Percentiles rank a stretch among this genome's conserved stretches.
Conservation (phyloP, 176 grass and related monocot species). For the Pharus latifolius region DNA sequence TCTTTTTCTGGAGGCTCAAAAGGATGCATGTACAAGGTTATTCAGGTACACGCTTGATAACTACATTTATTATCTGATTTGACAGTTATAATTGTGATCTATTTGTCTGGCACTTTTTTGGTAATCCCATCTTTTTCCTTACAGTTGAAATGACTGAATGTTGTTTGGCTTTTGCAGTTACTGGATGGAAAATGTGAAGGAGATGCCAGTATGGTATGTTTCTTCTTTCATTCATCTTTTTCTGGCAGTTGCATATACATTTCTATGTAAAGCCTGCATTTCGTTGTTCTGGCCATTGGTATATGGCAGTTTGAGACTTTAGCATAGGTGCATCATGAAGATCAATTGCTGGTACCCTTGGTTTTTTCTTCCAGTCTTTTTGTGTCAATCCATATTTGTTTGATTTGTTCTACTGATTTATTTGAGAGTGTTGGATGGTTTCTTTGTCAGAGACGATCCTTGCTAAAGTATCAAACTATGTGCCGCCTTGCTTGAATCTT, state of each 20-base stretch:
- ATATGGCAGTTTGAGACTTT: background rate
- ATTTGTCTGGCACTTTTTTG: background rate
- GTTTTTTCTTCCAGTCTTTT: background rate
- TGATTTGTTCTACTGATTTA: background rate
- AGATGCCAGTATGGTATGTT: conserved; percentile 51
- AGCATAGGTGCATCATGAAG: background rate
- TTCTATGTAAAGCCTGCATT: background rate
- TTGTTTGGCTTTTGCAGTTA: conserved; percentile 41
- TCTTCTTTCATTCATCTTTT: conserved; percentile 16
- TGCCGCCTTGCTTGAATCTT: background rate
- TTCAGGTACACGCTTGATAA: conserved; percentile 51
- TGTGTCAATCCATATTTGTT: background rate
- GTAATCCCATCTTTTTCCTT: background rate
- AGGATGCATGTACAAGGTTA: conserved; percentile 79
- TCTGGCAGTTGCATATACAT: background rate
- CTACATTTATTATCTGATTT: background rate
- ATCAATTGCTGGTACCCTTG: background rate
- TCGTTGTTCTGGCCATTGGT: background rate
- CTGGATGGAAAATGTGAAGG: conserved; percentile 72
- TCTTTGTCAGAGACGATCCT: background rate
- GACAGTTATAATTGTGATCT: background rate
- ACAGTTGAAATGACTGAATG: conserved; percentile 20
- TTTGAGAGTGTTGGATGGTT: background rate
- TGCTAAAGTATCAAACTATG: background rate
- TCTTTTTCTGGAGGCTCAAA: conserved; percentile 86